Base-by-base conservation (phyloP, 768 basidiomycete genomes). In the Lactifluus hygrophoroides region DNA sequence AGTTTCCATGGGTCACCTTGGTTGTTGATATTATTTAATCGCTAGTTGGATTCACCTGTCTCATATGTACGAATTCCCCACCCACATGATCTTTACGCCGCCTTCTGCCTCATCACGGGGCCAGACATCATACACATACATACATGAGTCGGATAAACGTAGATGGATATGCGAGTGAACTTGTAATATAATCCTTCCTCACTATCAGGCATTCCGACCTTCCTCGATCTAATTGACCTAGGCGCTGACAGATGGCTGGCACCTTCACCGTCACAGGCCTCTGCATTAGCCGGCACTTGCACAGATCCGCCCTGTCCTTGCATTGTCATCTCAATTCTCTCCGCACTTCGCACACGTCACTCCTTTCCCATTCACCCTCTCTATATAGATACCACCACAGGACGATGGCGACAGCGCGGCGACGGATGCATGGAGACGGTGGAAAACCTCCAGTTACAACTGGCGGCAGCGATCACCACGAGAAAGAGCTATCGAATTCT, bases 371-470 rank as follows among this genome's bases (percentile, higher is more conserved):
- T 51, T 42, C 10, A 32, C 10, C 17, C 16, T 25, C 23, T 19
- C 25, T 16, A 35, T 35, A 40, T 38, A 55, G 42, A 46, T 42
- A 60, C 17, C 21, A 30, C 52, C 21, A 30, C 52, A 35, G 16
- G 40, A 34, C 51, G 49, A 35, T 32, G 17, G 43, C 44, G 35
- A 51, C 25, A 21, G 5, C 50, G 19, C 48, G 54, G 6, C 54
- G 59, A 42, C 54, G 54, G 37, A 45, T 56, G 51, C 59, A 51
- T n/a, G 35, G 28, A 23, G 49, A 63, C 51, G 23, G 50, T 13
- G 46, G 30, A 44, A 53, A 48, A 38, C 40, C 49, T n/a, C 34
- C 54, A 27, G 17, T 30, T 25, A 50, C 40, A 7, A 9, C 11
- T 17, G 21, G 23, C 3, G 48, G 47, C 19, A 13, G 42, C 14